Base-by-base conservation (phyloP, 768 basidiomycete genomes). In the Sarcodon sp. region DNA sequence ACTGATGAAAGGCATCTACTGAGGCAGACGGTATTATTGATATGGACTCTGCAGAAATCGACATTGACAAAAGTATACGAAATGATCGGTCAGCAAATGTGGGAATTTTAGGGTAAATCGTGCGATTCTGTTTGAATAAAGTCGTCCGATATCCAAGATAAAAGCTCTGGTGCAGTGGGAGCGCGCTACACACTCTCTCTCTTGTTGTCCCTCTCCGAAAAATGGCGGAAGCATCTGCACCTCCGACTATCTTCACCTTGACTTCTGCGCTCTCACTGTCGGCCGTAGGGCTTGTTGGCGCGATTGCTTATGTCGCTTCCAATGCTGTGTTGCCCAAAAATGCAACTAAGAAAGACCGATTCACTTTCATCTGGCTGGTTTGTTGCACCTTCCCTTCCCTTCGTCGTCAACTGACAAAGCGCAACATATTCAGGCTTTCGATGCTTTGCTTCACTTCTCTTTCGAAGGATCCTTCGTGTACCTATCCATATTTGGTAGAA, bases 391-490 rank as follows among this genome's bases (percentile, higher is more conserved):
- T 38, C 34, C 35, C 5, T 18, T 39, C 31, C 33, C 5, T 15
- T 35, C 18, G 36, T 45, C 35, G 31, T 43, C 43, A 11, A 33
- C 15, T 12, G 13, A 27, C 7, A 21, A 15, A 36, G 52, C 21
- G n/a, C 35, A 15, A 21, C 12, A 16, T 21, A 11, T 31, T 33
- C 54, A 86, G 85, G 73, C 82, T 16, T 89, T 89, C 54, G 86
- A 89, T 60, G 85, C 77, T 3, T 67, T 86, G 59, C 85, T 85
- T 50, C 87, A 89, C 59, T 83, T 87, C 61, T 68, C 69, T 0
- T 78, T 86, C 49, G 87, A 90, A 58, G 87, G 84, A 7, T 79
- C 86, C 4, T 90, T 86, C 69, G 69, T 90, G 33, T 87, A 79
- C 63, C 68, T 83, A 43, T 87, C 86, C 2, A 72, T 72, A 45